Conservation (phyloP, 2,329 filamentous ascomycete species). For the Colletotrichum orbiculare region DNA sequence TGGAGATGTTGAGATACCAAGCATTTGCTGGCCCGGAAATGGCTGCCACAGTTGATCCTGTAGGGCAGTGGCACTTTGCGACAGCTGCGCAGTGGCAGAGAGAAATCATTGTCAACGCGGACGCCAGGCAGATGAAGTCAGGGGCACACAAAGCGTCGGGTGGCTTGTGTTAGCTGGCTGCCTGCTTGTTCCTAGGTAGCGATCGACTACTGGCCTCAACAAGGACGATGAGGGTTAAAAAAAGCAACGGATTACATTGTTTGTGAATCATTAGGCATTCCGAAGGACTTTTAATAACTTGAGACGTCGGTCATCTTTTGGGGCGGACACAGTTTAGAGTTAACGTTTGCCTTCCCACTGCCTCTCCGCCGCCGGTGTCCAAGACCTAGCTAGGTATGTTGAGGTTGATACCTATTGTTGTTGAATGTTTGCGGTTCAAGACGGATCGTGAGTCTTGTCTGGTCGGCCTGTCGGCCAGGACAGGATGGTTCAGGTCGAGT, state of each 20-base stretch:
- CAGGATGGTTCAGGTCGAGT: too few relatives aligned
- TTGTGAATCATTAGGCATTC: conserved; percentile 16
- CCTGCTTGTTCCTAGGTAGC: background rate
- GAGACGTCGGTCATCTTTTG: conserved; percentile 1
- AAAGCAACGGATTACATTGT: conserved; percentile 1
- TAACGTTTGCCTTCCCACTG: conserved; percentile 1
- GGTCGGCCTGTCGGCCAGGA: too few relatives aligned
- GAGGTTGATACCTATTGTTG: conserved; percentile 1
- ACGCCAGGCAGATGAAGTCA: conserved; percentile 10
- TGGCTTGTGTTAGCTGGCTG: conserved; percentile 22
- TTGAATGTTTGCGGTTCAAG: background rate
- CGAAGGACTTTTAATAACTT: background rate
- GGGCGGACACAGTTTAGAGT: conserved; percentile 10
- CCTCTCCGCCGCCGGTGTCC: background rate
- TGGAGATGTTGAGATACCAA: background rate
- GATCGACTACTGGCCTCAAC: background rate
- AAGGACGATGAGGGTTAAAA: background rate
- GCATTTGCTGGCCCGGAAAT: background rate
- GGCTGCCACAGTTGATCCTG: too few relatives aligned
- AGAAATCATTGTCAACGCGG: background rate
- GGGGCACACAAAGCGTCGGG: conserved; percentile 13
- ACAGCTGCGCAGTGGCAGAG: background rate
- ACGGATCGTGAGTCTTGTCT: conserved; percentile 5
- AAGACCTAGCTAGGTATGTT: background rate
- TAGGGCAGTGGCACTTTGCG: too few relatives aligned